These are phyloP conservation scores for Sugiyamaella floridensis DNA, from an alignment of 805 yeast genomes.

Conservation along the genomic window DNA sequence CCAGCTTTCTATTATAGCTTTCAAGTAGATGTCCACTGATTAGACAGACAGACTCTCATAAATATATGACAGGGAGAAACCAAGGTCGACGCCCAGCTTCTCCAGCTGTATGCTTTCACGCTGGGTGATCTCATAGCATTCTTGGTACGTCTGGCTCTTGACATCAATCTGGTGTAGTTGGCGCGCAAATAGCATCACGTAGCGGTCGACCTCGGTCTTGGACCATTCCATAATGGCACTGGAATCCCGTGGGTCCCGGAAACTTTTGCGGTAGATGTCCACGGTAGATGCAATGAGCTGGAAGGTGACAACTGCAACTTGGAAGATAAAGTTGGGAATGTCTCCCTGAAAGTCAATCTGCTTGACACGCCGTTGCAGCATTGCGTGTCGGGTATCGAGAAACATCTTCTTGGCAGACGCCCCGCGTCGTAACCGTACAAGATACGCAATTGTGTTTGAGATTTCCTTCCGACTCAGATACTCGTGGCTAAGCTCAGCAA, in stretches of 20 bases:
- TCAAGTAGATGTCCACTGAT: conserved; percentile 5
- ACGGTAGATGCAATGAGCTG: conserved; percentile 55
- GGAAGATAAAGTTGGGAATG: conserved; percentile 47
- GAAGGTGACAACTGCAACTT: conserved; percentile 56
- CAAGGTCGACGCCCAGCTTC: conserved; percentile 65
- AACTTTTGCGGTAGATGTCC: conserved; percentile 44
- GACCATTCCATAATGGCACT: conserved; percentile 74
- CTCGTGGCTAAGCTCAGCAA: conserved; percentile 30
- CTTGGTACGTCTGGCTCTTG: conserved; percentile 44
- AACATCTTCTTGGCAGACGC: conserved; percentile 45
- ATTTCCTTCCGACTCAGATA: conserved; percentile 25
- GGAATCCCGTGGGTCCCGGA: conserved; percentile 39
- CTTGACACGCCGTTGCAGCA: conserved; percentile 42
- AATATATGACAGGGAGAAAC: conserved; percentile 51
- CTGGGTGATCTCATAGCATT: conserved; percentile 47
- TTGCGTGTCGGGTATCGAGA: conserved; percentile 41
- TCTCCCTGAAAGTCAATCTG: conserved; percentile 52
- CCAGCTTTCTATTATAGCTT: no score
- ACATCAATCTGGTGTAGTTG: conserved; percentile 60
- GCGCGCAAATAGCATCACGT: conserved; percentile 53
- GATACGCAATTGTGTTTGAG: conserved; percentile 27
- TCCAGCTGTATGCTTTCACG: conserved; percentile 59
- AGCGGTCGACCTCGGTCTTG: conserved; percentile 52
- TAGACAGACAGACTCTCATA: conserved; percentile 11
- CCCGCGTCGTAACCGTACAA: conserved; percentile 38